Percentiles rank a stretch among this genome's conserved stretches.
Evolutionary conservation across 2,329 filamentous ascomycete genomes (phyloP).

Genomic region (Karstenula rhodostoma): DNA sequence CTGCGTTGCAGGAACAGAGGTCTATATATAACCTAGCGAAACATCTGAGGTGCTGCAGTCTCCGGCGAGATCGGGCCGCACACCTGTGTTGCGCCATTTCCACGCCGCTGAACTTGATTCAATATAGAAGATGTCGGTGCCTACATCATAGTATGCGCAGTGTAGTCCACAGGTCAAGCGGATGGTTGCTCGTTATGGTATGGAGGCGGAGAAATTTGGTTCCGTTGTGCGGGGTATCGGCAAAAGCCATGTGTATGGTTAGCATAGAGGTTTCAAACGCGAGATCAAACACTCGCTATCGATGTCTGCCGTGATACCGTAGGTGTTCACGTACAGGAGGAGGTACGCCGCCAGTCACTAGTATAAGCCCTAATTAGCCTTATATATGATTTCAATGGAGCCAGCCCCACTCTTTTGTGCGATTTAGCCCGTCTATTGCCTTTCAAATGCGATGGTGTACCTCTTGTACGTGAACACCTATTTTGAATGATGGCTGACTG

Average conservation of each 20-base stretch:
- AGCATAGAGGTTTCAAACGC: background rate
- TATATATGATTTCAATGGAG: too few relatives aligned
- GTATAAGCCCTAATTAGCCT: too few relatives aligned
- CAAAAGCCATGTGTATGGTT: background rate
- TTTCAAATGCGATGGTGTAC: too few relatives aligned
- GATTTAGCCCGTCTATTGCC: too few relatives aligned
- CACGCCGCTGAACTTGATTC: background rate
- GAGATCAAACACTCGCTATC: too few relatives aligned
- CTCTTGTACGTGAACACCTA: too few relatives aligned
- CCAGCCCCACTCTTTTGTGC: too few relatives aligned
- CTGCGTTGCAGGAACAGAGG: background rate
- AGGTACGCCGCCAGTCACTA: too few relatives aligned
- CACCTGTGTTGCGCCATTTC: background rate
- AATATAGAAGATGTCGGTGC: background rate
- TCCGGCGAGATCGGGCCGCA: background rate
- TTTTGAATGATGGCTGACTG: too few relatives aligned
- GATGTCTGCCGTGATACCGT: too few relatives aligned
- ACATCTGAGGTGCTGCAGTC: background rate
- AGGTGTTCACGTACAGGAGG: too few relatives aligned
- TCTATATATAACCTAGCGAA: background rate
- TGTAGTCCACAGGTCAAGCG: background rate
- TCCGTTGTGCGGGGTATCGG: conserved; percentile 8
- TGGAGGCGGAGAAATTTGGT: conserved; percentile 13
- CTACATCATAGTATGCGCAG: background rate
- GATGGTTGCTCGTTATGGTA: conserved; percentile 1